Evolutionary conservation across 2,329 filamentous ascomycete species (phyloP).

Genomic region (Aureobasidium sp.): DNA sequence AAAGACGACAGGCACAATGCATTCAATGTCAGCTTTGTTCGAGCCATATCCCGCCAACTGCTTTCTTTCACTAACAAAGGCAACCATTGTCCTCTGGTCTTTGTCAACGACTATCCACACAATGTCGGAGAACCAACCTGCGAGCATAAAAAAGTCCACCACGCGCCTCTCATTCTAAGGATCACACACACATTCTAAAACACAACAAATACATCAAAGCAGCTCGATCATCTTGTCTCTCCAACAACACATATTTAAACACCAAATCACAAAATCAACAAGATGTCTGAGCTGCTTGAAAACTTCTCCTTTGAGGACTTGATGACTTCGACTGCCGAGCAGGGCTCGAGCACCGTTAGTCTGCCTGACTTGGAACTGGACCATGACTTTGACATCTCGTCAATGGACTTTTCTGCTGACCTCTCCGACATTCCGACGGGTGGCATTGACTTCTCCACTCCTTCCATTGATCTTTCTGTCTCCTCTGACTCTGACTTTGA

Average conservation of each 20-base stretch:
- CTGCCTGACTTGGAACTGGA: neutral
- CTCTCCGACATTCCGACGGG: neutral
- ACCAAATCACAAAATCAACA: neutral
- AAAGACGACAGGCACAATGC: neutral
- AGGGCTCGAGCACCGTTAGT: neutral
- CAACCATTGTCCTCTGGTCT: neutral
- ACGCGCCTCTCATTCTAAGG: neutral
- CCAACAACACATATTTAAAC: neutral
- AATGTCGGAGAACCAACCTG: no score
- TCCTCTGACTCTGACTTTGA: neutral
- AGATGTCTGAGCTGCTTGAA: slow-evolving; percentile 1
- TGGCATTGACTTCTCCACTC: neutral
- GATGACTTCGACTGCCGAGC: neutral
- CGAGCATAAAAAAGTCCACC: neutral
- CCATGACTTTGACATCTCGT: neutral
- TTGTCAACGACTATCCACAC: neutral
- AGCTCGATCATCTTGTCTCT: neutral
- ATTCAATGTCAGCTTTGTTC: neutral
- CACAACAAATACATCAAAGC: neutral
- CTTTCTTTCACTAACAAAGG: neutral
- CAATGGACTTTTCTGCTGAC: neutral
- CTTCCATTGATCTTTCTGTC: neutral
- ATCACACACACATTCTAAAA: neutral
- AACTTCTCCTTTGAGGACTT: neutral
- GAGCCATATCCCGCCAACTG: neutral